Conservation (phyloP, 1,284 basidiomycete genomes). For the Trametes versicolor region DNA sequence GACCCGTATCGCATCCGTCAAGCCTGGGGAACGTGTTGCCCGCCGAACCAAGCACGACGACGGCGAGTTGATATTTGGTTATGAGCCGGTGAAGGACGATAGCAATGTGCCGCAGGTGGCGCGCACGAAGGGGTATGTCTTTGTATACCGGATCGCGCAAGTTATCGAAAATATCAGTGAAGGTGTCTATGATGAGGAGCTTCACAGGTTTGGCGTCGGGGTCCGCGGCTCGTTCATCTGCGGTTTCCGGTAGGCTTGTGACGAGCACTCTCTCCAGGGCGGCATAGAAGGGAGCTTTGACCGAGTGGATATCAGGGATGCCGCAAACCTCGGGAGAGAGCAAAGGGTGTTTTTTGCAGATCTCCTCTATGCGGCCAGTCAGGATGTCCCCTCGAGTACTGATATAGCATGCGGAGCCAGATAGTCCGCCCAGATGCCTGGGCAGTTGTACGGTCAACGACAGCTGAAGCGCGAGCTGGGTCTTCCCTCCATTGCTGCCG, state of each 20-base stretch:
- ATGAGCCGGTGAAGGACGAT: constrained; percentile 76
- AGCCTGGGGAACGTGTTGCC: constrained; percentile 71
- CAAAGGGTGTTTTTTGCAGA: constrained; percentile 59
- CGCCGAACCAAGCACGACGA: constrained; percentile 90
- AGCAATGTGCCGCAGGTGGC: constrained; percentile 73
- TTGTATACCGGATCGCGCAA: constrained; percentile 61
- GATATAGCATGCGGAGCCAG: constrained; percentile 76
- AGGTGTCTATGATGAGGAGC: constrained; percentile 83
- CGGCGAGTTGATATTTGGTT: constrained; percentile 67
- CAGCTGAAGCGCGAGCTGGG: constrained; percentile 84
- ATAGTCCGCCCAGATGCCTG: constrained; percentile 56
- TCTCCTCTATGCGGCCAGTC: constrained; percentile 71
- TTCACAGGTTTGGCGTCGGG: constrained; percentile 62
- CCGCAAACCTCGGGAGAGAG: constrained; percentile 57
- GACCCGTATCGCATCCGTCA: constrained; percentile 36
- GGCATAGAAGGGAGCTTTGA: constrained; percentile 65
- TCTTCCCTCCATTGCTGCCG: constrained; percentile 86
- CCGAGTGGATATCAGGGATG: constrained; percentile 76
- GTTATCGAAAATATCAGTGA: constrained; percentile 83
- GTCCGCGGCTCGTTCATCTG: constrained; percentile 48
- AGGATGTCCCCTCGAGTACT: constrained; percentile 79
- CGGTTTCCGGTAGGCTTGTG: constrained; percentile 68
- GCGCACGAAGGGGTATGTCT: constrained; percentile 75
- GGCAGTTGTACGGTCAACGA: constrained; percentile 82
- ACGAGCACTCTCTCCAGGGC: constrained; percentile 76